phyloP scores from a whole-genome alignment of 331 rosid species.

The Prunus yedoensis region DNA sequence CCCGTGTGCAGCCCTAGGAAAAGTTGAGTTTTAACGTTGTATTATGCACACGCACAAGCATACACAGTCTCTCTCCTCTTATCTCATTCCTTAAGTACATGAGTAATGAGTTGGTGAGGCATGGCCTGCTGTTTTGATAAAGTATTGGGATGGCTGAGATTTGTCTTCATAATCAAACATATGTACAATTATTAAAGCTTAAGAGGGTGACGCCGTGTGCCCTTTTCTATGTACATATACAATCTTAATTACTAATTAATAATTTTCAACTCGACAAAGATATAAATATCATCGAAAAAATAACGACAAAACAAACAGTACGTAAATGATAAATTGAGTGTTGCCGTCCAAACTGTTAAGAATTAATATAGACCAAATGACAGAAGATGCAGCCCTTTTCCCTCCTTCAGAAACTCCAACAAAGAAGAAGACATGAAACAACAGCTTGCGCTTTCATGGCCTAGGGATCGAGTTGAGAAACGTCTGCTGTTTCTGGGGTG shows the following conservation, averaged over 20 bases:
- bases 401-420: background rate
- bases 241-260: no score
- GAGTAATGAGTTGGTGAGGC: no score
- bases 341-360: background rate
- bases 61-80: no score
- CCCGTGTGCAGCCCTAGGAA: no score
- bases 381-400: background rate
- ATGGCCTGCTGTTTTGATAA: no score
- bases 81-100: no score
- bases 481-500: background rate
- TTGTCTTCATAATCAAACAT: background rate
- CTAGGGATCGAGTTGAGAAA: slow-evolving; percentile 14
- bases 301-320: no score
- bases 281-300: no score
- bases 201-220: background rate
- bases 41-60: no score
- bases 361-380: background rate
- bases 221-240: no score
- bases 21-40: no score
- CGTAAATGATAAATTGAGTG: background rate
- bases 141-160: background rate
- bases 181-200: background rate
- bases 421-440: background rate
- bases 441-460: slow-evolving; percentile 13
- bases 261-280: no score